These are phyloP conservation scores for Tetradesmus lagerheimii DNA, from an alignment of 139 green algal genomes.

Conservation along the genomic window DNA sequence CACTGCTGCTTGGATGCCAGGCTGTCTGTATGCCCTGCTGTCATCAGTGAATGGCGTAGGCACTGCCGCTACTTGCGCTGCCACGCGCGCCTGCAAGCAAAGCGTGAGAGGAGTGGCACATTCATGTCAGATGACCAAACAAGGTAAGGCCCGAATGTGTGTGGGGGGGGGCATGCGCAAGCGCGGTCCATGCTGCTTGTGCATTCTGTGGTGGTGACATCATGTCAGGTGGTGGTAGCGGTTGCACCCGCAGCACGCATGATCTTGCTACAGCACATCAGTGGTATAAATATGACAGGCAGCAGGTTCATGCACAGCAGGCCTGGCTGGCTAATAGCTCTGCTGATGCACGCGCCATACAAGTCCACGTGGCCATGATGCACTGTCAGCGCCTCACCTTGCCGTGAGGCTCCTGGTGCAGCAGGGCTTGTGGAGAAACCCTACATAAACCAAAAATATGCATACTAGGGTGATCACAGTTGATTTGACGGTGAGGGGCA, in stretches of 20 bases:
- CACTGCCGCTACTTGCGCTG: constrained; percentile 4
- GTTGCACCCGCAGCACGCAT: neutral
- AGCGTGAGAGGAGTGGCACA: neutral
- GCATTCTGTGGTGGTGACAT: neutral
- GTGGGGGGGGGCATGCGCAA: neutral
- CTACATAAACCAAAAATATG: neutral
- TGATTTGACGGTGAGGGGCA: neutral
- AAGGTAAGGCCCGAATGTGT: neutral
- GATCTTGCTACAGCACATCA: neutral
- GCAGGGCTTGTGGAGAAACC: neutral
- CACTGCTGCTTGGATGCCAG: neutral
- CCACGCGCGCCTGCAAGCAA: neutral
- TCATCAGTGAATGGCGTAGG: neutral
- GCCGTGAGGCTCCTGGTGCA: neutral
- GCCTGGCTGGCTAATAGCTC: neutral
- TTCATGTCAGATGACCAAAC: neutral
- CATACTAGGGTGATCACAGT: neutral
- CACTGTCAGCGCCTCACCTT: neutral
- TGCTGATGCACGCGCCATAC: neutral
- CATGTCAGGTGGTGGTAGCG: neutral
- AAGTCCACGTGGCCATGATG: neutral
- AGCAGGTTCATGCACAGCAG: neutral
- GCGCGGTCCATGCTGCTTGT: neutral
- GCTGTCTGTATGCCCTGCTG: neutral
- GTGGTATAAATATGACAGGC: neutral